phyloP scores from a whole-genome alignment of 2,329 filamentous ascomycete species.

The Cordyceps tenuipes region DNA sequence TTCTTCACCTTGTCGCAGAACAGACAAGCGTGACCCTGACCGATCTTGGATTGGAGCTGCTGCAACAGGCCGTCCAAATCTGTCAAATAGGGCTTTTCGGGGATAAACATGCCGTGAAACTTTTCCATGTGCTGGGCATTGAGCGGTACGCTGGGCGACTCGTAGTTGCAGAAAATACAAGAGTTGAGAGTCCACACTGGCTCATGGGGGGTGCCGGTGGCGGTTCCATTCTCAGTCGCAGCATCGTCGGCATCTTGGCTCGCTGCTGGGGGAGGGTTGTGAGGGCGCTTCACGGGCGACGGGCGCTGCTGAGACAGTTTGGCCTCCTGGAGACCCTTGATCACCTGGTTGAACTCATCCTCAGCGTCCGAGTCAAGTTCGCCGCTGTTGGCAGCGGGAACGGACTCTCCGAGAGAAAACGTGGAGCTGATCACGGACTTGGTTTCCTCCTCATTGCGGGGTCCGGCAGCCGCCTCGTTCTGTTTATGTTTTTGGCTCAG shows the following conservation, averaged over 20 bases:
- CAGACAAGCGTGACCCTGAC: constrained; percentile 73
- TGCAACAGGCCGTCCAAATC: constrained; percentile 74
- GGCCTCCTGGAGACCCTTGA: constrained; percentile 67
- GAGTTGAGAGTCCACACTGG: constrained; percentile 37
- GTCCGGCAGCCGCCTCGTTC: constrained; percentile 40
- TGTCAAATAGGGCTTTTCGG: constrained; percentile 75
- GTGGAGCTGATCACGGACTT: constrained; percentile 84
- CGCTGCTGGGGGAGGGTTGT: constrained; percentile 42
- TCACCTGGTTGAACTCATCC: constrained; percentile 67
- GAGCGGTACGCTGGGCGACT: constrained; percentile 64
- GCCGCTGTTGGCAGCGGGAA: constrained; percentile 38
- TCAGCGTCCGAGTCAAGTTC: constrained; percentile 60
- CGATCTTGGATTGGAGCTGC: constrained; percentile 72
- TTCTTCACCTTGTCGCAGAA: constrained; percentile 79
- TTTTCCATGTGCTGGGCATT: constrained; percentile 87
- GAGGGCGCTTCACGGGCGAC: constrained; percentile 47
- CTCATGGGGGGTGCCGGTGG: constrained; percentile 21
- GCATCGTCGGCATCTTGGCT: constrained; percentile 35
- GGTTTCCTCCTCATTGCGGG: constrained; percentile 53
- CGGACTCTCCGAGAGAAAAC: constrained; percentile 80
- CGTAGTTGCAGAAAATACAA: constrained; percentile 90
- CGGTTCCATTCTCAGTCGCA: constrained; percentile 35
- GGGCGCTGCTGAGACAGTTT: constrained; percentile 49
- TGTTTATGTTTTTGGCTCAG: constrained; percentile 80
- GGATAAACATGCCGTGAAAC: constrained; percentile 91